Evolutionary conservation across 495 filamentous ascomycete species (phyloP), one percentile per base, ranked within the genome.

Genomic region (Daldinia concentrica): DNA sequence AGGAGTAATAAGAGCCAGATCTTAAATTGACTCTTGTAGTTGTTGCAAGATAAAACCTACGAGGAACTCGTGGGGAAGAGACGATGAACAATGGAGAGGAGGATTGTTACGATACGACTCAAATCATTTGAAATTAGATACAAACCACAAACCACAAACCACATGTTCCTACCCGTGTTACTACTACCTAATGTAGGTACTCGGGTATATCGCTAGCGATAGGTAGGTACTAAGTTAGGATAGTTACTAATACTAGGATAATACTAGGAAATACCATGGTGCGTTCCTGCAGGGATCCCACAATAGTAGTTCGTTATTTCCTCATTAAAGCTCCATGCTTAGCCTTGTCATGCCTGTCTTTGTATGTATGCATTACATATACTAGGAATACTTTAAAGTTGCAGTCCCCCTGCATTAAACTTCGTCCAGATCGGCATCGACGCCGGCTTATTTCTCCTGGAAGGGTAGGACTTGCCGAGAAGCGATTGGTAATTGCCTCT

Each of bases 361-460:
- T 62, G 41, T 32, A 8, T 71, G 62, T 63, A 66, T 32, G 30
- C 30, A 32, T 27, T 27, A 27, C 1, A 4, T 27, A 27, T 4
- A 27, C 26, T 72, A 43, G 12, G 34, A 17, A 22, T n/a, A 56
- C 11, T 63, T 60, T 60, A 54, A 32, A 51, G 63, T 65, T 57
- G 68, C 62, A 58, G 22, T 50, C n/a, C 68, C 68, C 69, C 66
- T 72, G 69, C 55, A 59, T 66, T 62, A 12, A 61, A 56, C 52
- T 39, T 56, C 61, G n/a, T 55, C 56, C 8, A 69, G 61, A 71
- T 65, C 68, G 58, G 43, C 66, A 62, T 15, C 19, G 29, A 57
- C 59, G 24, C 19, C 58, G 58, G 32, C 48, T 54, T n/a, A 2
- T 32, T 32, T 15, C 51, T 43, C 66, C 51, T 58, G 19, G 43